phyloP scores from a whole-genome alignment of 2,329 filamentous ascomycete species.

The Claviceps digitariae region DNA sequence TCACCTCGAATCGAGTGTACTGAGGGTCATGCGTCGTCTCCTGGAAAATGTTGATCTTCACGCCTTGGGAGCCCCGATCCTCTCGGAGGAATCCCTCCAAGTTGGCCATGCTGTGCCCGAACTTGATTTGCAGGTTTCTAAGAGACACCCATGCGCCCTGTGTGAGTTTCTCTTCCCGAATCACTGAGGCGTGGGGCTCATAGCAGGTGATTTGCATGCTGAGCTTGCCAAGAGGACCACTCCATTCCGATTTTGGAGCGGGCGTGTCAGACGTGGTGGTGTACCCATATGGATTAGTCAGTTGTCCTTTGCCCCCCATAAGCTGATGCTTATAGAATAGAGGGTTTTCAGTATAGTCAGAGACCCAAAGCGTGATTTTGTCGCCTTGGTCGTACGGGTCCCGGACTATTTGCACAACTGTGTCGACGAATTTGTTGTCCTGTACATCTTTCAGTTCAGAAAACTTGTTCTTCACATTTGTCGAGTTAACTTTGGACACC shows the following conservation, averaged over 20 bases:
- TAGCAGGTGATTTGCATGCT: conserved; percentile 61
- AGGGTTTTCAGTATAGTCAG: conserved; percentile 68
- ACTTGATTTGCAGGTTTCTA: conserved; percentile 59
- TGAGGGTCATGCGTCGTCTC: conserved; percentile 30
- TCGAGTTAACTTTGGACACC: conserved; percentile 22
- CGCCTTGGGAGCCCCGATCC: conserved; percentile 31
- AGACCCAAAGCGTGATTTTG: conserved; percentile 54
- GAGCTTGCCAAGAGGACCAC: conserved; percentile 59
- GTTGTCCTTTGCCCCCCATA: conserved; percentile 21
- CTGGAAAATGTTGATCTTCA: conserved; percentile 44
- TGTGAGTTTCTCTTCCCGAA: conserved; percentile 37
- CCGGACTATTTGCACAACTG: conserved; percentile 57
- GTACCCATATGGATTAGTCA: conserved; percentile 46
- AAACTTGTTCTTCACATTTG: conserved; percentile 42
- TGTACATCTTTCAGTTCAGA: conserved; percentile 49
- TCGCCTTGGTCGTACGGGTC: conserved; percentile 30
- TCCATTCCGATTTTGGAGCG: conserved; percentile 35
- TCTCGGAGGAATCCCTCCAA: conserved; percentile 62
- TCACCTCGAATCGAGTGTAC: conserved; percentile 32
- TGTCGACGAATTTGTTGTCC: conserved; percentile 46
- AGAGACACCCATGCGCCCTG: conserved; percentile 51
- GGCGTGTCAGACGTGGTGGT: conserved; percentile 16
- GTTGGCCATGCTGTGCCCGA: conserved; percentile 32
- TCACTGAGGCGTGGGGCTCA: conserved; percentile 49
- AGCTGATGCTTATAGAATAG: conserved; percentile 40